A percentile compares a stretch with the other conserved stretches of the same genome.
Conservation (phyloP, 768 basidiomycete genomes). For the Trametes cingulata region DNA sequence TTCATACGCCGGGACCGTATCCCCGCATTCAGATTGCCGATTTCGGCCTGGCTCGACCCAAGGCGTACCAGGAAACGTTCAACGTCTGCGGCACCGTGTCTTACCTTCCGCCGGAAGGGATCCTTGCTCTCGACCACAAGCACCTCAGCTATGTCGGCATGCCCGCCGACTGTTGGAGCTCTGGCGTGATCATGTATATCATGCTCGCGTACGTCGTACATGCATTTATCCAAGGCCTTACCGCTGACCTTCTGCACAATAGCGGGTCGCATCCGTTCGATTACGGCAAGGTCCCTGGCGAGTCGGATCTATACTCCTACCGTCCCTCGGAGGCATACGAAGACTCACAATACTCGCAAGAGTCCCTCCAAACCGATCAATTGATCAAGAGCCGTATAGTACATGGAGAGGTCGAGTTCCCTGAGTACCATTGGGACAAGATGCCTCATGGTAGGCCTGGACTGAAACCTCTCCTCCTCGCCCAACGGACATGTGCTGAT, state of each 20-base stretch:
- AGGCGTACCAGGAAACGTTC: slow-evolving; percentile 78
- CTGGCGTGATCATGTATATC: slow-evolving; percentile 77
- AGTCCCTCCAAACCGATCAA: slow-evolving; percentile 51
- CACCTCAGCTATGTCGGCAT: slow-evolving; percentile 74
- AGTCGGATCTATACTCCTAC: slow-evolving; percentile 26
- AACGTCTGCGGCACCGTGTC: slow-evolving; percentile 89
- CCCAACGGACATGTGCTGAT: not conserved
- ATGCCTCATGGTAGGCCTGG: slow-evolving; percentile 56
- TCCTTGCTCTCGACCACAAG: slow-evolving; percentile 75
- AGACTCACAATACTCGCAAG: slow-evolving; percentile 38
- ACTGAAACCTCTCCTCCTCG: not conserved
- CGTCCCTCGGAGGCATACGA: slow-evolving; percentile 21
- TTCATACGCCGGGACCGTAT: slow-evolving; percentile 78
- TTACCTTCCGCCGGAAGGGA: slow-evolving; percentile 84
- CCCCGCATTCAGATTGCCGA: slow-evolving; percentile 85
- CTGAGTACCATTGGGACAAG: slow-evolving; percentile 51
- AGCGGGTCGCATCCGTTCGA: slow-evolving; percentile 84
- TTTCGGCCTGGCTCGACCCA: slow-evolving; percentile 80
- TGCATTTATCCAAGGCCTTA: not conserved
- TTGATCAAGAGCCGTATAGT: slow-evolving; percentile 72
- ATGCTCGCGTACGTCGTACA: slow-evolving; percentile 73
- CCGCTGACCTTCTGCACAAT: not conserved
- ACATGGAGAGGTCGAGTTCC: slow-evolving; percentile 59
- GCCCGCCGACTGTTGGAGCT: slow-evolving; percentile 91
- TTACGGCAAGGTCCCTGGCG: slow-evolving; percentile 39